Base-by-base conservation (phyloP, 2,329 filamentous ascomycete species). In the Colletotrichum sp. region DNA sequence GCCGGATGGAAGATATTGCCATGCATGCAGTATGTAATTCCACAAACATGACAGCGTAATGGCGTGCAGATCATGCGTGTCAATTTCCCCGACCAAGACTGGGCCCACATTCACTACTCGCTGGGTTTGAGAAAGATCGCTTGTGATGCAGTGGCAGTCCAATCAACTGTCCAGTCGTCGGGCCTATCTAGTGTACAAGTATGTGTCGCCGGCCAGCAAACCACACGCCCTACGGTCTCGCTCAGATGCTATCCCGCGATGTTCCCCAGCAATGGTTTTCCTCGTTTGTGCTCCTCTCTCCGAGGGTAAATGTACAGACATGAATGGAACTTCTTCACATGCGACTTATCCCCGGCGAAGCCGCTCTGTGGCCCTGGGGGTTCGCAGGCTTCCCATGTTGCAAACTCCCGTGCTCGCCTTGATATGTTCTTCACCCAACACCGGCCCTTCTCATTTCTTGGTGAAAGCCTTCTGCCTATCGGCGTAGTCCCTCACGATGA, bases 401-500 rank as follows among this genome's bases (percentile, higher is more conserved):
- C 61, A 27, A 18, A 30, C 39, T 22, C 36, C 10, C 25, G 18
- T 16, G n/a, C 10, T 52, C 27, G 22, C 27, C 16, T 32, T 27
- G 13, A 43, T 12, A 48, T 27, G n/a, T 27, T 25, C n/a, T 58
- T 9, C 36, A 18, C n/a, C 13, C 22, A 36, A 56, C 13, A 30
- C 22, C 34, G 6, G 30, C n/a, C 18, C 55, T 55, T 32, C 16
- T 69, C n/a, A 69, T 18, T 89, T 74, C 43, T 70, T 90, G 36
- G 83, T 85, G 80, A 91, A 90, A 0, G 89, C 87, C 87, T 92
- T 92, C 83, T 93, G 91, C 79, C 87, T 86, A 8, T 93, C 87
- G 28, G 89, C 88, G 80, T 90, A 99, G 79, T 99, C 95, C 84
- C 93, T 93, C 75, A 98, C 93, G 69, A 97, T 88, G 74, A 98